Percentiles rank a stretch among this genome's conserved stretches.
phyloP scores from a whole-genome alignment of 2,329 filamentous ascomycete species.

The Nannizziopsis barbatae region DNA sequence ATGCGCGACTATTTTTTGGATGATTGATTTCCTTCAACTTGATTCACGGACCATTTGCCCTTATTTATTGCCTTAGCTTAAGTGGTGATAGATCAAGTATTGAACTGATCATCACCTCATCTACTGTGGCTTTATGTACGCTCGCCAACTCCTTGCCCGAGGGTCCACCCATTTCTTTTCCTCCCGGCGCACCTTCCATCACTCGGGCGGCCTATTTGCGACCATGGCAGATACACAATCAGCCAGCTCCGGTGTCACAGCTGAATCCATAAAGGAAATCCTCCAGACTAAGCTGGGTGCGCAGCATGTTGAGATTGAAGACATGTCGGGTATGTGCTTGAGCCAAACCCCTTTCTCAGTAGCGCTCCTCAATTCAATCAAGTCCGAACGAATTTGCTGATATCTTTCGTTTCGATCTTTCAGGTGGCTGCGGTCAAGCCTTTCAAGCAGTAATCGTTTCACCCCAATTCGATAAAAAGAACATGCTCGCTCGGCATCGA shows the following conservation, averaged over 20 bases:
- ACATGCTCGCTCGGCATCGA: conserved; percentile 70
- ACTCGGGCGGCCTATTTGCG: conserved; percentile 26
- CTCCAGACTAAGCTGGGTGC: conserved; percentile 61
- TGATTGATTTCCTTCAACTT: no score
- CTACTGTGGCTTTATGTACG: conserved; percentile 15
- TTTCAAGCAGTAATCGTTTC: conserved; percentile 62
- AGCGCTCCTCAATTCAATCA: background rate
- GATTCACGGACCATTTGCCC: no score
- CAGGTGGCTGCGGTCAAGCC: conserved; percentile 60
- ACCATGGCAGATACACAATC: conserved; percentile 32
- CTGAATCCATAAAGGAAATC: conserved; percentile 56
- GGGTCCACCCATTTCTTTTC: conserved; percentile 3
- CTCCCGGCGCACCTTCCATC: conserved; percentile 19
- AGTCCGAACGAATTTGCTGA: background rate
- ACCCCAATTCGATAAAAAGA: conserved; percentile 57
- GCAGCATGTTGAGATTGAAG: conserved; percentile 72
- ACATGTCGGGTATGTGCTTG: conserved; percentile 65
- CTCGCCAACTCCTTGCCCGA: conserved; percentile 10
- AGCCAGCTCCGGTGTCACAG: conserved; percentile 51
- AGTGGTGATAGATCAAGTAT: background rate
- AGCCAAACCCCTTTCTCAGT: conserved; percentile 12
- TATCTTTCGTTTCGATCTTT: background rate
- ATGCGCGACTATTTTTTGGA: no score
- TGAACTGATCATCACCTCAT: background rate
- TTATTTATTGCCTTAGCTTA: no score